These are phyloP conservation scores for Cladophialophora exuberans DNA, from an alignment of 2,329 filamentous ascomycete species.

Conservation along the genomic window DNA sequence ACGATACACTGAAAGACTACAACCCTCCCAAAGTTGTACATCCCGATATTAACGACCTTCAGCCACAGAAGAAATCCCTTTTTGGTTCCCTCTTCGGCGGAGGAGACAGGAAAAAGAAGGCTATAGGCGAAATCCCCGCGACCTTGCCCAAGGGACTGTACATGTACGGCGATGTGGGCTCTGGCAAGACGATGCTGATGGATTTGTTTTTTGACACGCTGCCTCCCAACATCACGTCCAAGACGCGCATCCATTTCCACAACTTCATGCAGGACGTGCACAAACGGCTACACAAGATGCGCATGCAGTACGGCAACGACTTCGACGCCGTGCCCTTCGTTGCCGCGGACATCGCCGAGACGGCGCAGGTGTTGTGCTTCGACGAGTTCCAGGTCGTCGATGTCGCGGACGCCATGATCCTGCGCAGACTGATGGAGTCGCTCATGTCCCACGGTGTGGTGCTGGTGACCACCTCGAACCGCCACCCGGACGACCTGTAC, in stretches of 20 bases:
- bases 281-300: conserved; percentile 84
- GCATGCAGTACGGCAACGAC: conserved; percentile 85
- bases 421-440: conserved; percentile 80
- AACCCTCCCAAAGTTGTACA: conserved; percentile 72
- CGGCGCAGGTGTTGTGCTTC: conserved; percentile 87
- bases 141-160: conserved; percentile 86
- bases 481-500: conserved; percentile 95
- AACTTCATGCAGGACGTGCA: conserved; percentile 99
- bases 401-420: conserved; percentile 97
- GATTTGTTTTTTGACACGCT: conserved; percentile 95
- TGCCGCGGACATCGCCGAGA: conserved; percentile 88
- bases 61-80: conserved; percentile 57
- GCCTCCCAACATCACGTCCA: conserved; percentile 74
- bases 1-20: conserved; percentile 79
- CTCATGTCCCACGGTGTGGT: conserved; percentile 98
- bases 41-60: conserved; percentile 73
- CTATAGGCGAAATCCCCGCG: conserved; percentile 61
- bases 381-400: conserved; percentile 99
- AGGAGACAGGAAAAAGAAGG: conserved; percentile 55
- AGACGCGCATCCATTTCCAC: conserved; percentile 96
- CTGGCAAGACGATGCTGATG: conserved; percentile 99
- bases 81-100: conserved; percentile 53
- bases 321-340: conserved; percentile 90
- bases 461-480: conserved; percentile 91
- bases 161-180: conserved; percentile 94